Evolutionary conservation across 805 yeast species (phyloP).

Genomic region (Wickerhamiella occidentalis): DNA sequence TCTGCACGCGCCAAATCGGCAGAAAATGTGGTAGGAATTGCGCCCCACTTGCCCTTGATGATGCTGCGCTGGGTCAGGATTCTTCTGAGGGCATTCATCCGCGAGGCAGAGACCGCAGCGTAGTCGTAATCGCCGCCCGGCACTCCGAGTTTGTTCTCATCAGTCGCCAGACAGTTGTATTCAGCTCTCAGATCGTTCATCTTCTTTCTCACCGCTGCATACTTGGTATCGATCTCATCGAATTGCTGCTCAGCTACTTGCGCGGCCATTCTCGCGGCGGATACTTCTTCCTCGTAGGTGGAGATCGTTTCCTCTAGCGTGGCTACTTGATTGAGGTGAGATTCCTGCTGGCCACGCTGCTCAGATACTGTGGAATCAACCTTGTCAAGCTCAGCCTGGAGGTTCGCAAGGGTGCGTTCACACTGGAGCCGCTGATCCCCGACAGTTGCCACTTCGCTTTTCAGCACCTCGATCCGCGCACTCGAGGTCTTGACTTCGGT

Average conservation of each 20-base stretch:
- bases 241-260: constrained; percentile 13
- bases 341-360: constrained; percentile 28
- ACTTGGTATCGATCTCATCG: not conserved
- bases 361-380: constrained; percentile 26
- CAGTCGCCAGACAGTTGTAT: constrained; percentile 47
- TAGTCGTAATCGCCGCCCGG: constrained; percentile 6
- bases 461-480: constrained; percentile 4
- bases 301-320: constrained; percentile 9
- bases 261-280: constrained; percentile 14
- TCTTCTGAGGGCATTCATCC: not conserved
- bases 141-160: constrained; percentile 43
- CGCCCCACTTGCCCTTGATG: constrained; percentile 11
- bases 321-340: constrained; percentile 5
- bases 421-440: not conserved
- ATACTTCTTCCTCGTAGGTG: not conserved
- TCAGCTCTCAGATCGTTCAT: not conserved
- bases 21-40: constrained; percentile 9
- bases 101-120: not conserved
- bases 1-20: constrained; percentile 33
- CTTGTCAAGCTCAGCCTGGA: constrained; percentile 11
- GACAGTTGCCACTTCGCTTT: not conserved
- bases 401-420: not conserved
- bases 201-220: not conserved
- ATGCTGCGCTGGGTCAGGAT: not conserved
- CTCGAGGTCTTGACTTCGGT: constrained; percentile 6